Evolutionary conservation across 768 basidiomycete genomes (phyloP), one percentile per base, ranked within the genome.

Genomic region (Russula griseocarnosa): DNA sequence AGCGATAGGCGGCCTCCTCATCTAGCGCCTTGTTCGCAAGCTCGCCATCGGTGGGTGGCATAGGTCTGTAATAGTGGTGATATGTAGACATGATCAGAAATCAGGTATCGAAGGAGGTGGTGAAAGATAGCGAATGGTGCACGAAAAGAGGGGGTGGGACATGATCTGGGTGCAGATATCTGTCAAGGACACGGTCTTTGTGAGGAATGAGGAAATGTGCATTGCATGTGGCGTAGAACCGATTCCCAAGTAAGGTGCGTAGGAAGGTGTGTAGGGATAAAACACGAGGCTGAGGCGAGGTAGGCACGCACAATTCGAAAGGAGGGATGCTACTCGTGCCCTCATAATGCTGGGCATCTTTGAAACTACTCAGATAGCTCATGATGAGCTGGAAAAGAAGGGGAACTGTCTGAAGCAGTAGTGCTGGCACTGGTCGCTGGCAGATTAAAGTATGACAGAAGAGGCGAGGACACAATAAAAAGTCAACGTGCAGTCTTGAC

Each of bases 1-100:
- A 92, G 56, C 88, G 86, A 71, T 84, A 86, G 67, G 67, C 78
- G 42, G 81, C 78, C 76, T 93, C 91, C 66, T 92, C 90, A 52
- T 77, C 74, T 69, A 93, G 78, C 14, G 86, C 79, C 72, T 89
- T 84, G 36, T 82, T 84, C 53, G 89, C 89, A 7, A 90, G 76
- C 68, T 90, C 87, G 51, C 86, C 84, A 67, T 90, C 89, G 60
- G 81, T 83, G 42, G 87, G 86, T 63, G 81, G 74, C 79, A 83
- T 84, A 36, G 72, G 75, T 56, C 77, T 77, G 64, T 86, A 80
- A 69, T 86, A 82, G 66, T 81, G 80, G 74, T 77, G 83, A 76
- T 86, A 89, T 86, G 87, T 86, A 70, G 60, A 67, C 59, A 58
- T 55, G 24, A 38, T 66, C 36, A 62, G 60, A 24, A 50, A 11